These are phyloP conservation scores for Metroxylon sagu DNA, from an alignment of 176 grass and related monocot genomes.

Conservation along the genomic window DNA sequence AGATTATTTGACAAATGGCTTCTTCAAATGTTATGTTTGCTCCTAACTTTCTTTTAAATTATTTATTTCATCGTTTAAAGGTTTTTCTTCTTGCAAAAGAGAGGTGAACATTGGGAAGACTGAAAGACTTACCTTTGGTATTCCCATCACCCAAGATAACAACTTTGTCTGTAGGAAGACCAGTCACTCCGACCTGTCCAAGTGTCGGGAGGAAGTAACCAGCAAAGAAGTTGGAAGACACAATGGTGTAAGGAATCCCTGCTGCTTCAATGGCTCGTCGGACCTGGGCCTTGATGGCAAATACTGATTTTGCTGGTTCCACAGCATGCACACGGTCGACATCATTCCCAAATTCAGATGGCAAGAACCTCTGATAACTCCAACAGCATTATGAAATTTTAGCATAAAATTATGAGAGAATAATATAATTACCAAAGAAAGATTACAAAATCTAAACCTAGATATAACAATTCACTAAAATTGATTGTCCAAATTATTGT, in stretches of 20 bases:
- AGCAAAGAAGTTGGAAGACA: conserved; percentile 32
- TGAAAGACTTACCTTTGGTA: conserved; percentile 23
- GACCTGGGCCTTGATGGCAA: conserved; percentile 18
- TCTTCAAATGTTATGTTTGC: no score
- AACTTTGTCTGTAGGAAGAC: conserved; percentile 28
- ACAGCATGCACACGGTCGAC: conserved; percentile 23
- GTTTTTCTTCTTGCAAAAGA: no score
- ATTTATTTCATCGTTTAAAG: no score
- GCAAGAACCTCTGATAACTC: conserved; percentile 32
- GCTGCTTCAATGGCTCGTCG: conserved; percentile 22
- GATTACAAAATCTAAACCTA: no score
- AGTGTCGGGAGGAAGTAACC: conserved; percentile 29
- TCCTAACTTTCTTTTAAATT: no score
- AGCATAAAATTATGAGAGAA: no score
- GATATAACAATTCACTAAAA: no score
- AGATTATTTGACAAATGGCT: no score
- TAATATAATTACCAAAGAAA: no score
- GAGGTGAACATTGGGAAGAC: no score
- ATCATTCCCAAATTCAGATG: conserved; percentile 41
- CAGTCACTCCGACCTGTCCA: conserved; percentile 20
- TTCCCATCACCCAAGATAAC: conserved; percentile 36
- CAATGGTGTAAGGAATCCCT: conserved; percentile 24
- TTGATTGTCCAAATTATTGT: no score
- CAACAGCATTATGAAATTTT: no score
- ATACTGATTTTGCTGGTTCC: conserved; percentile 13